phyloP scores from a whole-genome alignment of 768 basidiomycete genomes.

The Pleurotus salmoneostramineus region DNA sequence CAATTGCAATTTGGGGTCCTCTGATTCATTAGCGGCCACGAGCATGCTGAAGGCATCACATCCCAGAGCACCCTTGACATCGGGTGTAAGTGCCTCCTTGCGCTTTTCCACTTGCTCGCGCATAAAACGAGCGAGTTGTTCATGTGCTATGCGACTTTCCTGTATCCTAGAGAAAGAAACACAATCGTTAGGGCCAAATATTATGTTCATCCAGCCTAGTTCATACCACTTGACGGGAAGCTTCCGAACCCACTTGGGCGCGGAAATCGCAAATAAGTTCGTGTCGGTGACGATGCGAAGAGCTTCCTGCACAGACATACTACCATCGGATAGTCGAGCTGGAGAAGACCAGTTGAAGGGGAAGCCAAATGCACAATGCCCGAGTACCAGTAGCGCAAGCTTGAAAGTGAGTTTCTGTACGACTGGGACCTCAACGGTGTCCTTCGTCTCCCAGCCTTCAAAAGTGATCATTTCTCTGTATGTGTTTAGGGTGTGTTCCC shows the following conservation, averaged over 20 bases:
- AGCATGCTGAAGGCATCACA: slow-evolving; percentile 38
- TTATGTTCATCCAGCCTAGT: neutral
- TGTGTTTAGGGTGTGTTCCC: slow-evolving; percentile 29
- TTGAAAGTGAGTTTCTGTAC: slow-evolving; percentile 33
- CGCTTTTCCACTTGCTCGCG: slow-evolving; percentile 28
- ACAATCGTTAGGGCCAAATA: neutral
- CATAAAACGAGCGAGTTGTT: slow-evolving; percentile 33
- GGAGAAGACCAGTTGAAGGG: slow-evolving; percentile 36
- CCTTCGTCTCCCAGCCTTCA: slow-evolving; percentile 30
- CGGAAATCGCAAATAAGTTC: slow-evolving; percentile 17
- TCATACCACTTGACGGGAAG: slow-evolving; percentile 32
- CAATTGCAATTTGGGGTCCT: slow-evolving; percentile 36
- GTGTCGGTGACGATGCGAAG: slow-evolving; percentile 29
- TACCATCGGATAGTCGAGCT: slow-evolving; percentile 30
- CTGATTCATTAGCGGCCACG: slow-evolving; percentile 38
- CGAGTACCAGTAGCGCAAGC: slow-evolving; percentile 40
- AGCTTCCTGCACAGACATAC: slow-evolving; percentile 33
- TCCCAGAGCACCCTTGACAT: slow-evolving; percentile 8
- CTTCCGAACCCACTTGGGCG: slow-evolving; percentile 33
- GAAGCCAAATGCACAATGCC: slow-evolving; percentile 44
- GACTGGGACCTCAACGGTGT: slow-evolving; percentile 22
- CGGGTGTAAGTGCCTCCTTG: slow-evolving; percentile 21
- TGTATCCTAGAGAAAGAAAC: slow-evolving; percentile 19
- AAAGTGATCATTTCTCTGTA: slow-evolving; percentile 34
- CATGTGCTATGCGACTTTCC: slow-evolving; percentile 22